A percentile compares a stretch with the other conserved stretches of the same genome.
Conservation (phyloP, 345 rosid species). For the Barbarea vulgaris region DNA sequence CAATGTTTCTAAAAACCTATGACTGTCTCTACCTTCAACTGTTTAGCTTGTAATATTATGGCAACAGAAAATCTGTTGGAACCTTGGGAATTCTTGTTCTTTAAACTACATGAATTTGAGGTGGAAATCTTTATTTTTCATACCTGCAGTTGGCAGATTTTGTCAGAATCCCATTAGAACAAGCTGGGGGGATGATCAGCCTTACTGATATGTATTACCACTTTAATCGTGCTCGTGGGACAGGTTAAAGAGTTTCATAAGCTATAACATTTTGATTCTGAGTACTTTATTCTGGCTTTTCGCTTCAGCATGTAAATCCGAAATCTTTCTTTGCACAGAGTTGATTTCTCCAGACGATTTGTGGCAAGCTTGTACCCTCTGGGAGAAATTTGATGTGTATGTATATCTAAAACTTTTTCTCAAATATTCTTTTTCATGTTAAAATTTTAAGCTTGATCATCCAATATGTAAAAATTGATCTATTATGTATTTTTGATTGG, state of each 20-base stretch:
- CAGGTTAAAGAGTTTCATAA: slow-evolving; percentile 55
- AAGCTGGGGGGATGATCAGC: slow-evolving; percentile 95
- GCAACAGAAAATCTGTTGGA: slow-evolving; percentile 16
- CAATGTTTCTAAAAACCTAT: background rate
- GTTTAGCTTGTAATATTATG: slow-evolving; percentile 9
- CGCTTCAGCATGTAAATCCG: background rate
- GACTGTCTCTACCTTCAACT: slow-evolving; percentile 1
- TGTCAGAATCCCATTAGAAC: slow-evolving; percentile 80
- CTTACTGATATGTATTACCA: slow-evolving; percentile 91
- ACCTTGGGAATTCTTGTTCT: slow-evolving; percentile 7
- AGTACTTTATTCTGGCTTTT: background rate
- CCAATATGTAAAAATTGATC: slow-evolving; percentile 17
- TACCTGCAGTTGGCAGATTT: slow-evolving; percentile 85
- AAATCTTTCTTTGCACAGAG: slow-evolving; percentile 49
- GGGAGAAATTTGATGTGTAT: slow-evolving; percentile 97
- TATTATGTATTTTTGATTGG: slow-evolving; percentile 38
- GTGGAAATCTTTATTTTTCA: slow-evolving; percentile 27
- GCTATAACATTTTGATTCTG: background rate
- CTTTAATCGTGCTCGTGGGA: slow-evolving; percentile 96
- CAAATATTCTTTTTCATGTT: background rate
- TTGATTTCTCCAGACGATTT: slow-evolving; percentile 96
- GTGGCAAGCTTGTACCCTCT: slow-evolving; percentile 87
- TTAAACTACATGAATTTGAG: slow-evolving; percentile 3
- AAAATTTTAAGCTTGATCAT: background rate
- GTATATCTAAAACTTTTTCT: slow-evolving; percentile 2